Conservation (phyloP, 495 filamentous ascomycete genomes). For the Talaromyces proteolyticus region DNA sequence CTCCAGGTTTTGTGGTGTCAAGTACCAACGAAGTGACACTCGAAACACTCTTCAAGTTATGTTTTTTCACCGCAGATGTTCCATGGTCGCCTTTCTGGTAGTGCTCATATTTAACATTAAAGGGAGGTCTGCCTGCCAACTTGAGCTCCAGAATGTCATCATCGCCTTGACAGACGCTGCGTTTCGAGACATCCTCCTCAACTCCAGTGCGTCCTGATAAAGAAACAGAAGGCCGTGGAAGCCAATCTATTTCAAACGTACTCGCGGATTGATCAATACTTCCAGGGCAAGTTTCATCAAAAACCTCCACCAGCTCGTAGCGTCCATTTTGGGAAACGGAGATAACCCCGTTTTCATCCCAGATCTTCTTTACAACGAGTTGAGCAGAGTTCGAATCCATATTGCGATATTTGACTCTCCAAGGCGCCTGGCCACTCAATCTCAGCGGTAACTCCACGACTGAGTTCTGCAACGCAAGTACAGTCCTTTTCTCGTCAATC, state of each 20-base stretch:
- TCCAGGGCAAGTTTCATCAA: slow-evolving; percentile 75
- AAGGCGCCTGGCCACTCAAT: slow-evolving; percentile 76
- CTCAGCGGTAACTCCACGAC: slow-evolving; percentile 70
- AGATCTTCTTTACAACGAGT: slow-evolving; percentile 43
- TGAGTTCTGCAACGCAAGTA: slow-evolving; percentile 70
- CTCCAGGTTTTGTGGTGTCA: slow-evolving; percentile 76
- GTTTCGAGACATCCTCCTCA: slow-evolving; percentile 53
- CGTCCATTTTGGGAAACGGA: slow-evolving; percentile 58
- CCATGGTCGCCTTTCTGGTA: slow-evolving; percentile 59
- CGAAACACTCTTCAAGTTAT: slow-evolving; percentile 65
- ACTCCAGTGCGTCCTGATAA: slow-evolving; percentile 15
- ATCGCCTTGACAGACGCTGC: slow-evolving; percentile 90
- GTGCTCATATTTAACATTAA: slow-evolving; percentile 74
- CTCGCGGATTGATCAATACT: slow-evolving; percentile 65
- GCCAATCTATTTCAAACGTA: slow-evolving; percentile 76
- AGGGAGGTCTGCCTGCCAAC: slow-evolving; percentile 79
- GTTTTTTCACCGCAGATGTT: slow-evolving; percentile 51
- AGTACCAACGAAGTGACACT: slow-evolving; percentile 68
- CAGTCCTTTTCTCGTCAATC: slow-evolving; percentile 67
- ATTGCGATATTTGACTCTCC: slow-evolving; percentile 72
- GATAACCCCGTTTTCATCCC: slow-evolving; percentile 64
- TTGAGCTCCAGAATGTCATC: slow-evolving; percentile 78
- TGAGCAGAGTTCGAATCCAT: slow-evolving; percentile 33
- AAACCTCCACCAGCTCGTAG: slow-evolving; percentile 72
- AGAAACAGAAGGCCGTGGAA: slow-evolving; percentile 61